Evolutionary conservation across 768 basidiomycete genomes (phyloP), one percentile per base, ranked within the genome.

Genomic region (Calocera cornea): DNA sequence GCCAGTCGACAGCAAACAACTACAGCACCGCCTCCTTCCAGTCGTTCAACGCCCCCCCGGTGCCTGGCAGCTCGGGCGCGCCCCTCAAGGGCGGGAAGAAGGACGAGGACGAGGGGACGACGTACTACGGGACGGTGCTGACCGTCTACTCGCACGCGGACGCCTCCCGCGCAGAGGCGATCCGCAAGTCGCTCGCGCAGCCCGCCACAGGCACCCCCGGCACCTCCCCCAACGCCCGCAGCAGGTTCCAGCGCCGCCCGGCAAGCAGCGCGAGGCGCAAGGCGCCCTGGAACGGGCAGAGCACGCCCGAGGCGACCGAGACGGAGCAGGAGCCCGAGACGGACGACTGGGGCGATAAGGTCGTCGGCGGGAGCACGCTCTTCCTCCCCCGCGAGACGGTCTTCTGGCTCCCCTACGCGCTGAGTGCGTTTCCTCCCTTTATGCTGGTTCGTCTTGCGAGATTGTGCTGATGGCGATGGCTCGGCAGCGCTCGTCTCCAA

Each of bases 81-180:
- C 60, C 31, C 41, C 41, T 47, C 10, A 31, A 36, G 31, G 41
- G 31, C 41, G 34, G 41, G 27, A 66, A 66, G 24, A 67, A 36
- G 22, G 27, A 54, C 19, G 47, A 65, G 24, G 29, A 65, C 19
- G 66, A 69, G 19, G 71, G 72, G 34, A 70, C 91, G 69, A 86
- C 88, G 10, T 95, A 92, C 75, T 86, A 97, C 73, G 93, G 92
- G 60, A 92, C 95, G 40, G 92, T 92, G 71, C 81, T 98, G 68
- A 93, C 92, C 1, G 92, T 97, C 1, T 98, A 93, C 93, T 92
- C 90, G 2, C 93, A 95, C 73, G 93, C 93, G 22, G 95, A 97
- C 74, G 87, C 87, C 0, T 88, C 93, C 72, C 86, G 93, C 63
- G 87, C 88, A 66, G 82, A 81, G 16, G 92, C 92, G 0, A 94